Percentiles rank a stretch among this genome's conserved stretches.
phyloP scores from a whole-genome alignment of 257 asterid genomes.

The Solanum corneliomulleri region DNA sequence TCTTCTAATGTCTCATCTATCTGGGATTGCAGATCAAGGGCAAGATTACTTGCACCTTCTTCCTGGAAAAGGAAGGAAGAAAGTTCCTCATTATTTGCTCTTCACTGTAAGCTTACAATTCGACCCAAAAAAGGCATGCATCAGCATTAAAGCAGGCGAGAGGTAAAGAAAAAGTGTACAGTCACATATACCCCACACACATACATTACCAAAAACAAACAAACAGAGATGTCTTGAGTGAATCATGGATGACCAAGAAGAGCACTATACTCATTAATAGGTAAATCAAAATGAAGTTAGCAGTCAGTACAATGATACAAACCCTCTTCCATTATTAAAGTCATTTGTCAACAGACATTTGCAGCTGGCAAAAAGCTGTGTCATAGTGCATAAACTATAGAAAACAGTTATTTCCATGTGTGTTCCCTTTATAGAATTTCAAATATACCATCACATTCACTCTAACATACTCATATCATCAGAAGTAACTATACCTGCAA shows the following conservation, averaged over 20 bases:
- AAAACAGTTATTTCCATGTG: neutral
- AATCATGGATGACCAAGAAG: neutral
- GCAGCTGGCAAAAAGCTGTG: neutral
- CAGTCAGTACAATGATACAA: neutral
- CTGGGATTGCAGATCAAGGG: slow-evolving; percentile 85
- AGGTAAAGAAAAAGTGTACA: neutral
- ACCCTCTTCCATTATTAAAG: neutral
- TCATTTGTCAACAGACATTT: neutral
- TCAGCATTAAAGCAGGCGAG: neutral
- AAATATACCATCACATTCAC: neutral
- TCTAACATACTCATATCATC: neutral
- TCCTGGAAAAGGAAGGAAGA: slow-evolving; percentile 35
- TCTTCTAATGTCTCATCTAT: slow-evolving; percentile 93
- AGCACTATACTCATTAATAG: neutral
- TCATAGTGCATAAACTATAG: neutral
- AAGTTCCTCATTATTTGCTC: neutral
- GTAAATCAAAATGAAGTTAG: neutral
- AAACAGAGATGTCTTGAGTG: neutral
- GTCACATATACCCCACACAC: neutral
- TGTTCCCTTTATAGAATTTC: neutral
- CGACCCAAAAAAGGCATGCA: neutral
- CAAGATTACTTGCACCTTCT: slow-evolving; percentile 94
- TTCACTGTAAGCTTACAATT: neutral
- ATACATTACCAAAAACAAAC: neutral
- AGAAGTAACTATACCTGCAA: slow-evolving; percentile 52